Base-by-base conservation (phyloP, 78 protist genomes). In the slime mould (Dictyostelium discoideum) region DNA sequence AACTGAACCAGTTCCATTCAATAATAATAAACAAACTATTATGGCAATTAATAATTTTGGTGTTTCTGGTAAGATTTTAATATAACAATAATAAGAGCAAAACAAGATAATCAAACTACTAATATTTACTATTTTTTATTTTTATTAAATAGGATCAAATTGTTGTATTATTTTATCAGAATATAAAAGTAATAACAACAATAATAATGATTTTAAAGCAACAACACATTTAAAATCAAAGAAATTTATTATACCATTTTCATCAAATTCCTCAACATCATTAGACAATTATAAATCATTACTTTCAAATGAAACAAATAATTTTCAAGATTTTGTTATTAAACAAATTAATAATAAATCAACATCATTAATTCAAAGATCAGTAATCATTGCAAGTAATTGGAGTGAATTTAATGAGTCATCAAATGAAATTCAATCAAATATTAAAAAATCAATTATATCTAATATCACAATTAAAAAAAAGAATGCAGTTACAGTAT, bases 1-100 rank as follows among this genome's bases (percentile, higher is more conserved):
- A 11, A 83, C 86, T 14, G 37, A 83, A 39, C 46, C 16, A 2
- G 46, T 46, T 9, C 48, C 18, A 42, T 83, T 37, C 60, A 22
- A 57, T 3, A 50, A 42, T 4, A 54, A 85, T 46, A 65, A 46
- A 85, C 1, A 5, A 37, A 85, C 54, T 2, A 4, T n/a, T 5
- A 85, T 85, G 90, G 90, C 46, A 20, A 72, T 85, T 65, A 85
- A 85, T 85, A 67, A 44, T 13, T 85, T 85, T 85, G 90, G 90
- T 39, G 29, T 85, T 8, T 9, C 46, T 20, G 90, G 90, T 40
- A 40, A 40, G 44, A 40, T 40, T 40, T 40, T 40, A 40, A n/a
- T n/a, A n/a, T n/a, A n/a, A n/a, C n/a, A n/a, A n/a, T n/a, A n/a
- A n/a, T n/a, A n/a, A n/a, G n/a, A n/a, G n/a, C n/a, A n/a, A n/a